Conservation (phyloP, 768 basidiomycete species). For the Saitozyma podzolica region DNA sequence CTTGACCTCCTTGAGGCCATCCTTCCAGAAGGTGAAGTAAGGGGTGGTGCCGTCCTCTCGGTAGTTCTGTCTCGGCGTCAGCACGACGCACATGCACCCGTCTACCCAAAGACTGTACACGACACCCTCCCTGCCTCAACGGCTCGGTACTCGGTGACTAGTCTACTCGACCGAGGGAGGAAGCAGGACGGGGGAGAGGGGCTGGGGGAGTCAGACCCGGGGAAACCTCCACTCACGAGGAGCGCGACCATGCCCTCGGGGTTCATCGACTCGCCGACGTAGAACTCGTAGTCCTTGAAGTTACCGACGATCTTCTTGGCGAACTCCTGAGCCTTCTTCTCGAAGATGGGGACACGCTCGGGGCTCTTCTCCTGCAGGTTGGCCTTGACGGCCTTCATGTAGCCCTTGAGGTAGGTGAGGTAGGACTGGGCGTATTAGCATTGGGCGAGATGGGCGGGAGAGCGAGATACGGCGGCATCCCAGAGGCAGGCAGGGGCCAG, state of each 20-base stretch:
- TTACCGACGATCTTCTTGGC: constrained; percentile 87
- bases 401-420: constrained; percentile 80
- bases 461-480: too few relatives aligned
- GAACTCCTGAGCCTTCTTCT: constrained; percentile 71
- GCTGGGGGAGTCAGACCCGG: neutral
- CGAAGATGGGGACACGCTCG: constrained; percentile 70
- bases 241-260: constrained; percentile 91
- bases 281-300: constrained; percentile 92
- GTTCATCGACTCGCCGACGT: constrained; percentile 59
- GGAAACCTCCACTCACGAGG: constrained; percentile 54
- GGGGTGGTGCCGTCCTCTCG: constrained; percentile 65
- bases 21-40: constrained; percentile 93
- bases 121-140: too few relatives aligned
- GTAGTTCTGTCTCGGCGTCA: constrained; percentile 64
- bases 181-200: neutral
- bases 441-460: neutral
- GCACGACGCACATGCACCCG: neutral
- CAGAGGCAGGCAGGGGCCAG: too few relatives aligned
- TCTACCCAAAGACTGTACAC: too few relatives aligned
- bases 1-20: constrained; percentile 73
- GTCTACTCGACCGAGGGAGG: neutral
- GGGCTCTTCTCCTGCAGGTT: constrained; percentile 62
- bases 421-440: constrained; percentile 55
- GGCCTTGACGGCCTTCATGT: constrained; percentile 89
- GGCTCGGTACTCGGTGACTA: too few relatives aligned